phyloP scores from a whole-genome alignment of 2,329 filamentous ascomycete genomes.

The Calonectria pteridis region DNA sequence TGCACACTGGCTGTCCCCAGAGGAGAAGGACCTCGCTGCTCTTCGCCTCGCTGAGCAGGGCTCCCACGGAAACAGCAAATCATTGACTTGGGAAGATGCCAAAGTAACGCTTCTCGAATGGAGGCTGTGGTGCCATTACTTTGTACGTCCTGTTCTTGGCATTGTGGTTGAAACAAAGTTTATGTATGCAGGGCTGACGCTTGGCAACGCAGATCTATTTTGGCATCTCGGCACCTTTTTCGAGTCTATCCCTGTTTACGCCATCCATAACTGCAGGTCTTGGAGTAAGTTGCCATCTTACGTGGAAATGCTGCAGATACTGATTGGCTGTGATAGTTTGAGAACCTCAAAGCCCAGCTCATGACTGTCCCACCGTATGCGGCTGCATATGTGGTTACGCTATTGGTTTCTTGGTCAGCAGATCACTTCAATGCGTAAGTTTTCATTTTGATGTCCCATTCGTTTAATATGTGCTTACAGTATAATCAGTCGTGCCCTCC shows the following conservation, averaged over 20 bases:
- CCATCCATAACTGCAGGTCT: slow-evolving; percentile 68
- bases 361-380: slow-evolving; percentile 74
- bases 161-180: background rate
- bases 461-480: background rate
- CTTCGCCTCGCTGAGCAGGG: slow-evolving; percentile 50
- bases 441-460: fast-evolving
- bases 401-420: slow-evolving; percentile 65
- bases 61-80: slow-evolving; percentile 66
- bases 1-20: slow-evolving; percentile 67
- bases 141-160: slow-evolving; percentile 44
- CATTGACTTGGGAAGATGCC: slow-evolving; percentile 74
- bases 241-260: slow-evolving; percentile 68
- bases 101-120: slow-evolving; percentile 74
- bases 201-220: slow-evolving; percentile 51
- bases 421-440: slow-evolving; percentile 65
- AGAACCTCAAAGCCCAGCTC: slow-evolving; percentile 65
- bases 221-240: slow-evolving; percentile 65
- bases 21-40: slow-evolving; percentile 67
- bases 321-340: slow-evolving; percentile 27
- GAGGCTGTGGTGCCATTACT: slow-evolving; percentile 74
- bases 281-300: slow-evolving; percentile 37
- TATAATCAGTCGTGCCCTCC: slow-evolving; percentile 49
- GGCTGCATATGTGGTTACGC: slow-evolving; percentile 60
- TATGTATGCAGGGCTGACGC: background rate
- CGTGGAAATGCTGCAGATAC: slow-evolving; percentile 11